Base-by-base conservation (phyloP, 371 early-diverging fungal species). In the Zopfochytrium polystomum region DNA sequence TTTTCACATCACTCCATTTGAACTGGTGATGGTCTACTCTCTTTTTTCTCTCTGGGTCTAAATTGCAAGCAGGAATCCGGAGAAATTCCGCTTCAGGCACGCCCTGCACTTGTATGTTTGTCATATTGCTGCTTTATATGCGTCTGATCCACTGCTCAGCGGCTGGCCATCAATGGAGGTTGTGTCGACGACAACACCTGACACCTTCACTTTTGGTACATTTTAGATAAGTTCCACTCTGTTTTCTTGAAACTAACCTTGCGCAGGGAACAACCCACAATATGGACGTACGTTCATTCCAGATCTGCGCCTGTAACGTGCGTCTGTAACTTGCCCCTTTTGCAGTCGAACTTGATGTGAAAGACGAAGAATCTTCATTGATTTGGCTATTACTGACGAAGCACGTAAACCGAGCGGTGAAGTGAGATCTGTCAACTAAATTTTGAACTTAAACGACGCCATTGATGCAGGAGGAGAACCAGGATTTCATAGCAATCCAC, bases 1-100 rank as follows among this genome's bases (percentile, higher is more conserved):
- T 2, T 91, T 92, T 65, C 91, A 92, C 91, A 90, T 92, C 49
- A 86, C 90, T 92, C 33, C 93, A 94, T 64, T 70, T 92, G 34
- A 92, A 91, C 68, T 92, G 93, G n/a, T n/a, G n/a, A n/a, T n/a
- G n/a, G n/a, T n/a, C n/a, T n/a, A n/a, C n/a, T n/a, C n/a, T n/a
- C n/a, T n/a, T n/a, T n/a, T n/a, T n/a, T n/a, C n/a, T n/a, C n/a
- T n/a, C n/a, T n/a, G n/a, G n/a, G n/a, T n/a, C n/a, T n/a, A n/a
- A n/a, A n/a, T n/a, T n/a, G n/a, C n/a, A n/a, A n/a, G n/a, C n/a
- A n/a, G n/a, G 93, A 89, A 91, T 68, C 89, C 92, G 13, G 82
- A 76, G 26, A 55, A 84, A 38, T 90, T 90, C 62, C 65, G 71
- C 2, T 76, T 86, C 68, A 76, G 82, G 25, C 79, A 81, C 67